Evolutionary conservation across 2,329 filamentous ascomycete genomes (phyloP).

Genomic region (Cladobotryum mycophilum): DNA sequence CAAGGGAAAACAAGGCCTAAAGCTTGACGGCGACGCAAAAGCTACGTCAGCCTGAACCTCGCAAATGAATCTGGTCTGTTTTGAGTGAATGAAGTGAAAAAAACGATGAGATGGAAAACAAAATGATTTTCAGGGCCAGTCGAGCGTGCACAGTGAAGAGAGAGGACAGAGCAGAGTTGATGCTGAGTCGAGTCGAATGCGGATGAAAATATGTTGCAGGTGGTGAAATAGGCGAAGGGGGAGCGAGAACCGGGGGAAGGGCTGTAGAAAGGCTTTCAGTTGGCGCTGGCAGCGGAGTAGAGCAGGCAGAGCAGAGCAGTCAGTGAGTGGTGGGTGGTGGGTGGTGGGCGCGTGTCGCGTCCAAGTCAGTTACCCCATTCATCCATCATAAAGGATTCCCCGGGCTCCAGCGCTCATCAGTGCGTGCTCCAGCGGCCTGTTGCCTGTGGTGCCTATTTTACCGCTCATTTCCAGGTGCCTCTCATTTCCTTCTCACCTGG

Average conservation of each 20-base stretch:
- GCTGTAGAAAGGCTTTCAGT: neutral
- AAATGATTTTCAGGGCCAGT: neutral
- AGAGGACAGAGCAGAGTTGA: neutral
- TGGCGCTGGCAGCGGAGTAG: neutral
- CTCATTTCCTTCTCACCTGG: neutral
- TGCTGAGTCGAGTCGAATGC: too few species aligned
- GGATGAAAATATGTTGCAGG: too few species aligned
- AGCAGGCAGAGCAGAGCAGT: too few species aligned
- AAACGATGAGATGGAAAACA: slow-evolving; percentile 12
- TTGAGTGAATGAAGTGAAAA: neutral
- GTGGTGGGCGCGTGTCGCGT: neutral
- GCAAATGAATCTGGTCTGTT: neutral
- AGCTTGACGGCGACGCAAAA: slow-evolving; percentile 6
- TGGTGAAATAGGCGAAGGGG: slow-evolving; percentile 3
- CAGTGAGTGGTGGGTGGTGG: neutral
- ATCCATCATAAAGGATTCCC: too few species aligned
- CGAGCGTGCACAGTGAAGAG: neutral
- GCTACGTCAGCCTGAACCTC: neutral
- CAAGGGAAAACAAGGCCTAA: neutral
- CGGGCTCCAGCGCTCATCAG: too few species aligned
- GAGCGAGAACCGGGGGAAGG: neutral
- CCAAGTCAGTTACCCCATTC: too few species aligned
- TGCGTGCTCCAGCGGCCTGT: too few species aligned
- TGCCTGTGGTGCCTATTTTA: too few species aligned
- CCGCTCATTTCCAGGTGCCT: too few species aligned